Base-by-base conservation (phyloP, 345 rosid species). In the Camelina neglecta region DNA sequence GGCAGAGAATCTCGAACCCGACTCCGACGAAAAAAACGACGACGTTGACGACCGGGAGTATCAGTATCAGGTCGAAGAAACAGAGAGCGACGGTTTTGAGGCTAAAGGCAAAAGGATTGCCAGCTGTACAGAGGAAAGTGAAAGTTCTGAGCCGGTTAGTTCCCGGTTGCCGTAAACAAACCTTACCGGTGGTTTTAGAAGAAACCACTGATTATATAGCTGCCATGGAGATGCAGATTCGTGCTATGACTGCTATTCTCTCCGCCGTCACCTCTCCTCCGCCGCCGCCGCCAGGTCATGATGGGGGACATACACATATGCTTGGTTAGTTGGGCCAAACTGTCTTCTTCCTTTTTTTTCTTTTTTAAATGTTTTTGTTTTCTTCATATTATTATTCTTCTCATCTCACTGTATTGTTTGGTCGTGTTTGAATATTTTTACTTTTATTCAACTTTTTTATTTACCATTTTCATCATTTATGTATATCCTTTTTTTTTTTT, bases 171-270 rank as follows among this genome's bases (percentile, higher is more conserved):
- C 86, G 95, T 65, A 93, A 91, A 75, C 90, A 96, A 73, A 81
- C 95, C 4, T 72, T 96, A 56, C 97, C 97, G 8, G 91, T 96
- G 62, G 88, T 96, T 66, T 87, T 96, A 35, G 98, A 96, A 71
- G 98, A 96, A 73, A 93, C 95, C 0, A 87, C 96, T 0, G 99
- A 96, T 85, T 96, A 96, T 63, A 96, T 96, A 47, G 91, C 94
- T 11, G 99, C 99, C 3, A 82, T 93, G 73, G 94, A 96, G 97
- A 96, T 96, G 99, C 98, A 96, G 79, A 86, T 96, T 54, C 83
- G 95, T 60, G 88, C 96, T 77, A 89, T 96, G 99, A 84, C 77
- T n/a, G 90, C 90, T 26, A 76, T 96, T 21, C 89, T 90, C 38
- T 83, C 87, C 71, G 72, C 77, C 76, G 54, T 85, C 36, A 72